Percentiles rank a stretch among this genome's conserved stretches.
These are phyloP conservation scores for Mycosphaerella sp. DNA, from an alignment of 2,329 filamentous ascomycete species.

Conservation along the genomic window DNA sequence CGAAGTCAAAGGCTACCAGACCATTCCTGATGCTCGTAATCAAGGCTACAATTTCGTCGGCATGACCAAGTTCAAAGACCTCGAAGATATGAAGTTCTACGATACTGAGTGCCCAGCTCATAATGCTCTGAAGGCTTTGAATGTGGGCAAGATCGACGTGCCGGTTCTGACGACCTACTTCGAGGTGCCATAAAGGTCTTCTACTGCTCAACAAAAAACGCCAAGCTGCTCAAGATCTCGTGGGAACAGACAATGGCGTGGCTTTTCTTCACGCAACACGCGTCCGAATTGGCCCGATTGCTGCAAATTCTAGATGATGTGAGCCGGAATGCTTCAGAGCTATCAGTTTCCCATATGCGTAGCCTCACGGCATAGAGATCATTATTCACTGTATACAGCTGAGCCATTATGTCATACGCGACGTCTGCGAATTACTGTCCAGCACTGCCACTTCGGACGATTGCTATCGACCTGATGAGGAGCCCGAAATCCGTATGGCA, in stretches of 20 bases:
- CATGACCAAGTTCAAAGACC: conserved; percentile 56
- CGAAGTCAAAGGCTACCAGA: conserved; percentile 49
- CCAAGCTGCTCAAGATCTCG: background rate
- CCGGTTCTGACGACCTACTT: conserved; percentile 18
- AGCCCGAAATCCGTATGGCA: conserved; percentile 20
- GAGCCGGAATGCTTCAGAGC: too few relatives aligned
- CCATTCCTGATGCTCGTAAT: conserved; percentile 53
- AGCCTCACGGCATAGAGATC: background rate
- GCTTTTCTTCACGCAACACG: background rate
- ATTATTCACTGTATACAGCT: background rate
- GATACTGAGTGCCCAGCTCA: conserved; percentile 56
- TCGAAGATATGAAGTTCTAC: conserved; percentile 66
- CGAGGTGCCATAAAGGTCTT: background rate
- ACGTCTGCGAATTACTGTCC: conserved; percentile 10
- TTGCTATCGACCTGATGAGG: conserved; percentile 19
- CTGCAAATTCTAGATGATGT: too few relatives aligned
- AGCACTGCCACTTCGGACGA: conserved; percentile 16
- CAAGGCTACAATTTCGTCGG: conserved; percentile 62
- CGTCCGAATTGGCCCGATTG: too few relatives aligned
- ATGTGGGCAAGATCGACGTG: conserved; percentile 10
- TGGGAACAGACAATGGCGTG: background rate
- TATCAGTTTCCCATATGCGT: too few relatives aligned
- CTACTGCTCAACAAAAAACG: background rate
- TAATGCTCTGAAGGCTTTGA: conserved; percentile 42
- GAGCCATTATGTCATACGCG: background rate